Evolutionary conservation across 202 grass and related monocot genomes (phyloP), one percentile per base, ranked within the genome.

Genomic region (Panicum hallii): DNA sequence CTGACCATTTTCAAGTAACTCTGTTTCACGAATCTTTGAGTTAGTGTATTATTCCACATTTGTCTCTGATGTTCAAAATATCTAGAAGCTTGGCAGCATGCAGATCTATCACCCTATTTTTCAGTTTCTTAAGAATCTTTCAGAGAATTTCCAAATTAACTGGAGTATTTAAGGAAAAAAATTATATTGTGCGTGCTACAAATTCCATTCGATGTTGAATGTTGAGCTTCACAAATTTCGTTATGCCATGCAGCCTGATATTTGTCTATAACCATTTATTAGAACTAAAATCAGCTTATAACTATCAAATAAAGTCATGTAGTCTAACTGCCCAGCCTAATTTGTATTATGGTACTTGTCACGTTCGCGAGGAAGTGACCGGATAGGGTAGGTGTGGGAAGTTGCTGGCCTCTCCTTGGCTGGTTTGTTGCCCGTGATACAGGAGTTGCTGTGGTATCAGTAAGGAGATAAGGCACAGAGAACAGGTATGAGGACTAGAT

Each of bases 41-140:
- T 48, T 50, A 26, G 23, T 62, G 20, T 41, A 14, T 61, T 70
- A 10, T 70, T 75, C 53, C 26, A 28, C 43, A 67, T 13, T 71
- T 12, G 1, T 41, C 41, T 61, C 12, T 6, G 22, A 63, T 71
- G 53, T 80, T 71, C 15, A 15, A 8, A 67, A 52, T 47, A 55
- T 46, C 49, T 73, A 74, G 13, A 87, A 58, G 74, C 49, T 60
- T 75, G 49, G 9, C 26, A 87, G 57, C 62, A 32, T 77, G 10
- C 12, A 34, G 6, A 76, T 69, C 9, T 38, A 45, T 47, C 49
- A 81, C 9, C 16, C 7, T 60, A 9, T 58, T 81, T 9, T 81
- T 30, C 4, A 57, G 5, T 78, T 38, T 63, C 55, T 78, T 78
- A 50, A 80, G 17, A 60, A 75, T 76, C 41, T 43, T 44, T 68